Percentiles rank a stretch among this genome's conserved stretches.
Evolutionary conservation across 2,329 filamentous ascomycete species (phyloP).

Genomic region (Colletotrichum destructivum): DNA sequence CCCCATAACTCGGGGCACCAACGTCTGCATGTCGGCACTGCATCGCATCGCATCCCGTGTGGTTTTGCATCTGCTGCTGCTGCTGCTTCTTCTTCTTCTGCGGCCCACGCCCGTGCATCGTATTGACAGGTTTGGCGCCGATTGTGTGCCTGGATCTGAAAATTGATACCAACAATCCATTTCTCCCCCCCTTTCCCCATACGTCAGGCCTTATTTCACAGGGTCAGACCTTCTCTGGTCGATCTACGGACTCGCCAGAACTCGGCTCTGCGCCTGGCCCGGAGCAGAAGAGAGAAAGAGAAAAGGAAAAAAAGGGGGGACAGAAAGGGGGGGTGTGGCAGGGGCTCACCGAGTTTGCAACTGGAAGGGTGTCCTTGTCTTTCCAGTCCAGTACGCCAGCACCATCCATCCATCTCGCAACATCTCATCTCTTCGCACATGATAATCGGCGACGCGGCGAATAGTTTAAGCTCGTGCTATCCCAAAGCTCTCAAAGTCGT

Average conservation of each 20-base stretch:
- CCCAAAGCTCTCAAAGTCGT: background rate
- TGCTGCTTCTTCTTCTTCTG: background rate
- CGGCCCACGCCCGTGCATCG: background rate
- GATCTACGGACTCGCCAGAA: background rate
- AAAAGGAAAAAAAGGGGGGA: background rate
- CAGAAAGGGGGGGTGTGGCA: background rate
- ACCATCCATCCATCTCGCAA: constrained; percentile 19
- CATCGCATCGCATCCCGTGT: background rate
- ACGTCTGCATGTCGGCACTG: constrained; percentile 4
- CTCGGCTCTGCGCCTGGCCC: constrained; percentile 2
- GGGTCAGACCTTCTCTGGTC: too few relatives aligned
- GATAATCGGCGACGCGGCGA: background rate
- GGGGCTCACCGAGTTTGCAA: background rate
- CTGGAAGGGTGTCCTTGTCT: constrained; percentile 9
- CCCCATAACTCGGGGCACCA: background rate
- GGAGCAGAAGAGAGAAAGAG: too few relatives aligned
- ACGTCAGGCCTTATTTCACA: background rate
- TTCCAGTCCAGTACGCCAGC: background rate
- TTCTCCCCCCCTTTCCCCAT: background rate
- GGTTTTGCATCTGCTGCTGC: background rate
- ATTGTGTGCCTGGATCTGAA: constrained; percentile 14
- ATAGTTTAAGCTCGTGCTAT: constrained; percentile 7
- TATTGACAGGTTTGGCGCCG: constrained; percentile 10
- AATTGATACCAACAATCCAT: constrained; percentile 22
- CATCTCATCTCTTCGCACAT: constrained; percentile 9